A percentile compares a stretch with the other conserved stretches of the same genome.
phyloP scores from a whole-genome alignment of 176 grass and related monocot species.

The Puya raimondii region DNA sequence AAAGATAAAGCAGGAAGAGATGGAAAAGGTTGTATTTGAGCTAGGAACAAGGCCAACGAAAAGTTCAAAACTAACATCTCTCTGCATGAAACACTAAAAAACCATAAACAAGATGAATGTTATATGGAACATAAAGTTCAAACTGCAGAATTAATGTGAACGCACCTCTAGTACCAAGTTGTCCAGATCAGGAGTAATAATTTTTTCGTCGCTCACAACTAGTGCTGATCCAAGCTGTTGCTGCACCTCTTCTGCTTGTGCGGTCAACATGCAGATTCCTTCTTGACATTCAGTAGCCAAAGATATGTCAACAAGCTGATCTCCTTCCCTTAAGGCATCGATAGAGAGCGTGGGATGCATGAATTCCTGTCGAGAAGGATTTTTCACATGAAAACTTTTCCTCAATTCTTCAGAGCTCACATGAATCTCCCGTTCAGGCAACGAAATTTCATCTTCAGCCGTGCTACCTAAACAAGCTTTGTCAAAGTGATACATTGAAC shows the following conservation, averaged over 20 bases:
- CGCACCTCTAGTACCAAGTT: conserved; percentile 30
- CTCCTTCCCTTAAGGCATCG: conserved; percentile 18
- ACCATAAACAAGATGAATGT: not conserved
- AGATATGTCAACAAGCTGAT: conserved; percentile 14
- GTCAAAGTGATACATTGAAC: conserved; percentile 20
- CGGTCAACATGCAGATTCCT: conserved; percentile 10
- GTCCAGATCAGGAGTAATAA: conserved; percentile 18
- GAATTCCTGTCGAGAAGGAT: conserved; percentile 25
- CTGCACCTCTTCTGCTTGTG: conserved; percentile 27
- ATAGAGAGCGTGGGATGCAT: conserved; percentile 24
- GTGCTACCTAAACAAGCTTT: conserved; percentile 7
- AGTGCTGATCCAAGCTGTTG: conserved; percentile 15
- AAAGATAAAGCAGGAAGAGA: not conserved
- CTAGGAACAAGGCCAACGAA: not conserved
- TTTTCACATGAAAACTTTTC: conserved; percentile 9
- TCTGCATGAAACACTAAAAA: not conserved
- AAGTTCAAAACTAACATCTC: not conserved
- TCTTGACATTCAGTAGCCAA: conserved; percentile 20
- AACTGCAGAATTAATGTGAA: conserved; percentile 8
- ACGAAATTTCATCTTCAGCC: conserved; percentile 31
- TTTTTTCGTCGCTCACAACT: not conserved
- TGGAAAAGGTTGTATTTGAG: not conserved
- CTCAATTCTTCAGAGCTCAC: conserved; percentile 62
- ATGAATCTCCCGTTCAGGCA: conserved; percentile 64
- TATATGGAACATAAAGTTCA: conserved; percentile 3